A percentile compares a stretch with the other conserved stretches of the same genome.
These are phyloP conservation scores for Cephalotrichum gorgonifer DNA, from an alignment of 2,329 filamentous ascomycete genomes.

Conservation along the genomic window DNA sequence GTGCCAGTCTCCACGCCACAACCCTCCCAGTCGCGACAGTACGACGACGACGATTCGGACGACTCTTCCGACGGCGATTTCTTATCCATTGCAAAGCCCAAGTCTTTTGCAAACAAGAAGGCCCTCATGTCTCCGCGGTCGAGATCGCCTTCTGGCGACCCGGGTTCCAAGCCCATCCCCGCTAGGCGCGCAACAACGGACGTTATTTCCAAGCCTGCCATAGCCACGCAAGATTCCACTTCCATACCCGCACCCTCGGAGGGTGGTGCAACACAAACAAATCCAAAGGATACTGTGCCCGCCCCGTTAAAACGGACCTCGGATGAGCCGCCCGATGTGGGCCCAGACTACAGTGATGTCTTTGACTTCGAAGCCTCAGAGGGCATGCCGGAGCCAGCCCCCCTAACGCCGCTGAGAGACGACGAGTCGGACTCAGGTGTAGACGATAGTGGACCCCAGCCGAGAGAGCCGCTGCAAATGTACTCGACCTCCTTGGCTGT, in stretches of 20 bases:
- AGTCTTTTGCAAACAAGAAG: slow-evolving; percentile 18
- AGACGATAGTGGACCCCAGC: neutral
- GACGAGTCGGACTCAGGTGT: neutral
- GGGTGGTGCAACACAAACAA: neutral
- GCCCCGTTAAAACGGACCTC: neutral
- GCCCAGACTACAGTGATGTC: neutral
- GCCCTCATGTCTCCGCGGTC: slow-evolving; percentile 8
- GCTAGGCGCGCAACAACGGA: neutral
- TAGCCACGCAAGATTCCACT: neutral
- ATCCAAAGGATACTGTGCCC: neutral
- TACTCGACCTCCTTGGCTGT: slow-evolving; percentile 5
- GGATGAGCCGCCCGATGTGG: neutral
- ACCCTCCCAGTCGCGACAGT: neutral
- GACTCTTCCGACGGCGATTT: slow-evolving; percentile 30
- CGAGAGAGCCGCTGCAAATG: neutral
- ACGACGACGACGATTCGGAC: slow-evolving; percentile 1
- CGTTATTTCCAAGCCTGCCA: neutral
- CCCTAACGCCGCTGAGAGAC: neutral
- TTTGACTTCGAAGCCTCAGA: slow-evolving; percentile 4
- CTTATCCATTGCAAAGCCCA: slow-evolving; percentile 27
- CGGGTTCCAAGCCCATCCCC: neutral
- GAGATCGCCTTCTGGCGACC: slow-evolving; percentile 3
- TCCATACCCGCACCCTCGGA: neutral
- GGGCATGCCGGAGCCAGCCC: neutral
- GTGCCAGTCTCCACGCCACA: no score